These are phyloP conservation scores for Saccharomyces hybrid DNA, from an alignment of 1,139 yeast species.

Conservation along the genomic window DNA sequence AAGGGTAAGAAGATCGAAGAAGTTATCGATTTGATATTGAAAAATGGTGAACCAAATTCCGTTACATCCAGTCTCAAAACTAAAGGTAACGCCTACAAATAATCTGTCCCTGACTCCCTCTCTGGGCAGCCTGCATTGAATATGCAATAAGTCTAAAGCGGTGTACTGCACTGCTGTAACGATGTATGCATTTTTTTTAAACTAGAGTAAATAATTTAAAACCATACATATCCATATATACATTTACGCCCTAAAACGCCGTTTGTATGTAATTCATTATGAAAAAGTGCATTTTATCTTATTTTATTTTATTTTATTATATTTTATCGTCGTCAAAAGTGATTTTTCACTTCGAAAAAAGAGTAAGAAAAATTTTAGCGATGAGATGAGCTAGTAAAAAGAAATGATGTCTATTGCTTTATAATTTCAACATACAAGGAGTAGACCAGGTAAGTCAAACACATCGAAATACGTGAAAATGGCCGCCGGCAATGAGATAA, in stretches of 20 bases:
- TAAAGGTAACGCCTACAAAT: conserved; percentile 3
- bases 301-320: too few species aligned
- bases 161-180: too few species aligned
- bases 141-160: too few species aligned
- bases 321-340: background rate
- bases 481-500: conserved; percentile 17
- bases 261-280: too few species aligned
- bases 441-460: background rate
- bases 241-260: background rate
- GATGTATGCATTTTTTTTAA: background rate
- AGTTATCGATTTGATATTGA: conserved; percentile 47
- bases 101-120: background rate
- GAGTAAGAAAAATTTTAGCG: conserved; percentile 1
- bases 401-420: too few species aligned
- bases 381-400: conserved; percentile 2
- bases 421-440: background rate
- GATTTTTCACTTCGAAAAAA: background rate
- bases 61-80: background rate
- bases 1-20: conserved; percentile 39
- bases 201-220: too few species aligned
- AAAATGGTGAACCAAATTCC: conserved; percentile 39
- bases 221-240: background rate
- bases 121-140: background rate
- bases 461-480: conserved; percentile 9
- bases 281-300: background rate